Evolutionary conservation across 495 filamentous ascomycete species (phyloP).

Genomic region (Aspergillus cavernicola): DNA sequence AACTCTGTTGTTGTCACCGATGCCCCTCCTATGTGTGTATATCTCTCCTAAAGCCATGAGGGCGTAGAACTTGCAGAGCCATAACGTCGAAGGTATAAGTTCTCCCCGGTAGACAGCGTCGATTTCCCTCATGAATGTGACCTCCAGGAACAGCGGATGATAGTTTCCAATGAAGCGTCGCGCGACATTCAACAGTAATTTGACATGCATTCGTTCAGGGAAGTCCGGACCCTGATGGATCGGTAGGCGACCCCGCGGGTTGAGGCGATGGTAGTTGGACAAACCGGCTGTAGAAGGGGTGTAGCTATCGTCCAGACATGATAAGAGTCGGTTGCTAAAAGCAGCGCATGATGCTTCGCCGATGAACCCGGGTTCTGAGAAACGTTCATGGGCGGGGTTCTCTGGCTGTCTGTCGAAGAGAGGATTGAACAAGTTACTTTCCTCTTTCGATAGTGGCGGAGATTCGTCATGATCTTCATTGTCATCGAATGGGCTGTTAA

Average conservation of each 20-base stretch:
- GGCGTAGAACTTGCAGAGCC: constrained; percentile 13
- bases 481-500: too few relatives aligned
- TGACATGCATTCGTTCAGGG: constrained; percentile 12
- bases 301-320: constrained; percentile 11
- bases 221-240: not conserved
- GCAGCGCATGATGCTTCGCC: constrained; percentile 13
- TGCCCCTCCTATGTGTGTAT: constrained; percentile 4
- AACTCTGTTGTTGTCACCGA: constrained; percentile 8
- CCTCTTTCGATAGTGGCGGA: constrained; percentile 9
- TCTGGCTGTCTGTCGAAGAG: constrained; percentile 9
- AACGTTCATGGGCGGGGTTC: constrained; percentile 1
- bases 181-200: constrained; percentile 7
- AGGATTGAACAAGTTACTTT: constrained; percentile 10
- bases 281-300: constrained; percentile 8
- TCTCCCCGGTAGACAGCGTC: constrained; percentile 9
- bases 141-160: constrained; percentile 11
- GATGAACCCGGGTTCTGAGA: constrained; percentile 11
- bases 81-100: constrained; percentile 1
- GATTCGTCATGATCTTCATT: constrained; percentile 5
- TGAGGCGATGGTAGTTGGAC: constrained; percentile 11
- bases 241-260: not conserved
- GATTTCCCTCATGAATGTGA: constrained; percentile 12
- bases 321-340: constrained; percentile 11
- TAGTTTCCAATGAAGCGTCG: constrained; percentile 14
- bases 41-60: constrained; percentile 13